Base-by-base conservation (phyloP, 192 early-diverging fungal genomes). In the Umbelopsis sp. region DNA sequence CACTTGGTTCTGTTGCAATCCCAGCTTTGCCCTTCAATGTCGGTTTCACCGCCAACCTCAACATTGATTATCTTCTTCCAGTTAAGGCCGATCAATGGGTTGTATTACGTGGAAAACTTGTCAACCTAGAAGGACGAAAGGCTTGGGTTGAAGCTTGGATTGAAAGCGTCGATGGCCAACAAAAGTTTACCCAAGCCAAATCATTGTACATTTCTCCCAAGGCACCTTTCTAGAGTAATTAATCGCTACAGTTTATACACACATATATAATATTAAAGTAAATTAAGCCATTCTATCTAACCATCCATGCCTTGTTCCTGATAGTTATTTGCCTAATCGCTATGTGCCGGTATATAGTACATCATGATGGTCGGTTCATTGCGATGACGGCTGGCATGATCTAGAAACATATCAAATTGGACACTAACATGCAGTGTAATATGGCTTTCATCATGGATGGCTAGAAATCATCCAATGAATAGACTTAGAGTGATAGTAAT, bases 31-130 rank as follows among this genome's bases (percentile, higher is more conserved):
- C 92, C 10, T 86, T 86, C 73, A 87, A 85, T 53, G 80, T 88
- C 41, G 92, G 88, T 1, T 85, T 92, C 62, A 94, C 92, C 8
- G 92, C 91, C 21, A 89, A 89, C 74, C 83, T 94, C 43, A 91
- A 92, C 65, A 74, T 94, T 62, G 87, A 91, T 74, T 94, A 93
- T 71, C 88, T 90, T 59, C 77, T 78, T 20, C 92, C 92, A 25
- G 90, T 86, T 10, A 72, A 77, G 36, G 84, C 90, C 0, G 81
- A 90, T 66, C 89, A 90, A 77, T 82, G 84, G 75, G 69, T 92
- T 44, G 74, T 92, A 22, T 72, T 87, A 17, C 77, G 77, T 20
- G 80, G 85, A 3, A 80, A 84, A 69, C 66, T 93, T 6, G 80
- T 80, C 44, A 82, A 81, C 8, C 17, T 87, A 16, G 91, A 94